Evolutionary conservation across 169 alveolate species (phyloP), one percentile per base, ranked within the genome.

Genomic region (Plasmodium billcollinsi): DNA sequence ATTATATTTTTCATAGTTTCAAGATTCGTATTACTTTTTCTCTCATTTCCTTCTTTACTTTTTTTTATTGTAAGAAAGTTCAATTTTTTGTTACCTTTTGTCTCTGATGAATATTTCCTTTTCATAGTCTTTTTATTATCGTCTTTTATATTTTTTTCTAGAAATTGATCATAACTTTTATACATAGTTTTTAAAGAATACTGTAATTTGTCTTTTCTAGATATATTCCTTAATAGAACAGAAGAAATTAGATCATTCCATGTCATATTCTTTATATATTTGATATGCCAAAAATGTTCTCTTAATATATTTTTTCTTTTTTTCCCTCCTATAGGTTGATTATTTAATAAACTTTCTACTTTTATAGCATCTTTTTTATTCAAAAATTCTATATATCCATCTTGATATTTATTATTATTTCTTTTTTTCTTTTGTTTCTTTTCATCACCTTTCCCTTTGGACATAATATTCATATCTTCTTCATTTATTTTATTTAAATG

Each of bases 341-440:
- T 96, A 91, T 97, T 97, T 45, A 97, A 93, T 14, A 94, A 93
- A 50, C 83, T 74, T n/a, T 97, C 98, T 6, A 95, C 97, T 15
- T 73, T 70, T 89, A 96, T 97, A 24, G 99, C 99, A 85, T 92
- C 95, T 67, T 76, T 91, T 85, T 97, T 97, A 80, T 94, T 94
- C 21, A 89, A 24, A 74, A 97, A 97, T 92, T 97, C 98, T 33
- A 97, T 86, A 98, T 98, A 97, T 1, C 98, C 99, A 76, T 96
- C 98, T 69, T 89, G 88, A 80, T 95, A 96, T 21, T 93, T 92
- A n/a, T 83, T 83, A 0, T 24, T 24, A 29, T 29, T 29, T 56
- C 49, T 56, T 74, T 70, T 61, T 4, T 66, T 45, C 18, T 59
- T 26, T 47, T 12, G 45, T 54, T 47, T 93, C 83, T 80, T 85